Evolutionary conservation across 345 rosid species (phyloP), one percentile per base, ranked within the genome.

Genomic region (Melaleuca alternifolia): DNA sequence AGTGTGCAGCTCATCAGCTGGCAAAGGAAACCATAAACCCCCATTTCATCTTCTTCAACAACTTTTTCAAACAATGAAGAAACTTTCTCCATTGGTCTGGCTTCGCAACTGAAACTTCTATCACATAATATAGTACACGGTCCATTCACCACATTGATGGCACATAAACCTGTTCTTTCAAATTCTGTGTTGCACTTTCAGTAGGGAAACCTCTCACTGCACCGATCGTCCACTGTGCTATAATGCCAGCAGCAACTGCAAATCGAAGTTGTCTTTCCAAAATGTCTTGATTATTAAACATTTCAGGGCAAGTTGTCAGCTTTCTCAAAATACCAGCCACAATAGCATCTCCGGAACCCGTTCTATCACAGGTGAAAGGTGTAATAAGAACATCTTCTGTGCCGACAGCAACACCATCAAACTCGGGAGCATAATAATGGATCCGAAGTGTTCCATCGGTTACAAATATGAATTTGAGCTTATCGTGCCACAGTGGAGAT

Each of bases 321-420:
- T 95, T 97, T 83, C 99, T 94, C 93, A 95, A 91, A 23, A 97
- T 93, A 23, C 90, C 98, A 85, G 98, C 99, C 85, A 96, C 98
- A 85, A 95, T 91, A 86, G 98, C 99, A 91, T 97, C 99, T 30
- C 99, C 99, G 3, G 99, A 94, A 85, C 99, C 98, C 54, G 98
- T 97, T 56, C 98, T 92, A 91, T 97, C 99, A 86, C 97, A 96
- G 7, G 99, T 96, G 90, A 93, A 93, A 1, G 99, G 98, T 30
- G 98, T 93, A 87, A 96, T 92, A 33, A 95, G 94, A 87, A 93
- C 98, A 92, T 97, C 98, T 87, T 97, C 99, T 0, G 97, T 94
- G 84, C 99, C 99, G 7, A 94, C 90, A 50, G 94, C 97, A 61
- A 87, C 93, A 15, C 99, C 98, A 84, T 97, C 97, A 85, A 96